Percentiles rank a stretch among this genome's conserved stretches.
phyloP scores from a whole-genome alignment of 2,329 filamentous ascomycete species.

The Ceratocystiopsis brevicomis region DNA sequence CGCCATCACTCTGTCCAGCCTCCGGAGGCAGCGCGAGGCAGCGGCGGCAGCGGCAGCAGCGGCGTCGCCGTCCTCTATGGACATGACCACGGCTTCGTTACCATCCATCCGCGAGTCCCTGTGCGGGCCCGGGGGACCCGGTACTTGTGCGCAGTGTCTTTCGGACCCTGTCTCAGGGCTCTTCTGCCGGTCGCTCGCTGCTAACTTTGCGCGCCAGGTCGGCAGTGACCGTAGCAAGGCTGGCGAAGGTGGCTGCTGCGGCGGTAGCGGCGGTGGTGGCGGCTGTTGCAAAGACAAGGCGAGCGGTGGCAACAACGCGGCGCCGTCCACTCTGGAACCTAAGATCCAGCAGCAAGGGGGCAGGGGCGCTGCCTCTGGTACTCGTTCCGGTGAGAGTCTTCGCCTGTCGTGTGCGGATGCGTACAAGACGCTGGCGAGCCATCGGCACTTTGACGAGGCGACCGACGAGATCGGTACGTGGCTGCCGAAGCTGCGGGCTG shows the following conservation, averaged over 20 bases:
- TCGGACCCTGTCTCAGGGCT: conserved; percentile 61
- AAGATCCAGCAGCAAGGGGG: conserved; percentile 9
- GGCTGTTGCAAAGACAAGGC: conserved; percentile 41
- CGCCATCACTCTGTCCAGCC: conserved; percentile 38
- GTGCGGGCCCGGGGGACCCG: conserved; percentile 51
- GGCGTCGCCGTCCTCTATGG: too few species aligned
- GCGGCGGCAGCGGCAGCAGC: conserved; percentile 8
- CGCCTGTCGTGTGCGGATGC: conserved; percentile 58
- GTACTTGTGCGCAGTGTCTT: conserved; percentile 61
- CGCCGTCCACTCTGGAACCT: conserved; percentile 12
- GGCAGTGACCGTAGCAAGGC: conserved; percentile 1
- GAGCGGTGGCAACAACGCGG: background rate
- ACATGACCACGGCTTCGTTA: too few species aligned
- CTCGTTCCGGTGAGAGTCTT: conserved; percentile 13
- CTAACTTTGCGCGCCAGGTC: conserved; percentile 32
- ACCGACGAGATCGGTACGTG: conserved; percentile 57
- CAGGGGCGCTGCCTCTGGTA: conserved; percentile 6
- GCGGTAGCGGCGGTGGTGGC: conserved; percentile 39
- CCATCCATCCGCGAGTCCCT: conserved; percentile 10
- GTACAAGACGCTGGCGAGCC: conserved; percentile 60
- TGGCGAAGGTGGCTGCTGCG: conserved; percentile 31
- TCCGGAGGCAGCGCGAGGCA: conserved; percentile 10
- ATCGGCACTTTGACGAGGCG: conserved; percentile 56
- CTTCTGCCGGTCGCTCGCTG: conserved; percentile 66
- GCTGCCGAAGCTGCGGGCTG: conserved; percentile 53